Evolutionary conservation across 345 rosid species (phyloP), one percentile per base, ranked within the genome.

Genomic region (Eucalyptus sp.): DNA sequence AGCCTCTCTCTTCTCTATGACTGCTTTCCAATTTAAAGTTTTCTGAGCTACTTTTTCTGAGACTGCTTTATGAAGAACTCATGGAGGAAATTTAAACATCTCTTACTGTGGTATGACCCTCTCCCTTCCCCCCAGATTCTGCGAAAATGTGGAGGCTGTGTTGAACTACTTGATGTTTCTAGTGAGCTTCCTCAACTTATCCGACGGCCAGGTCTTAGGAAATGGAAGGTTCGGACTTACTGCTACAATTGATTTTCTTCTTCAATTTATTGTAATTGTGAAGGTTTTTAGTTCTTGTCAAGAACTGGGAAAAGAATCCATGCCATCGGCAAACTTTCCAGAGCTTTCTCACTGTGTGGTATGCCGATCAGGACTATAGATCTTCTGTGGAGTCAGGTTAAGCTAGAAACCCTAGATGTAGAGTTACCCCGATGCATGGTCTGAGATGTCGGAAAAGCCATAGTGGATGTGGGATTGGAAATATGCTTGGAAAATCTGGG

Each of bases 141-240:
- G 90, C 92, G 97, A 87, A 98, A 91, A 90, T 95, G 96, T 93
- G 96, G 92, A 89, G 95, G 94, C 86, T 94, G 96, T 90, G 96
- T 97, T 91, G 97, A 98, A 93, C 97, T 98, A 81, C 89, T 97
- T 90, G 96, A 98, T 90, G 98, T 97, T 89, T 94, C 98, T 43
- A 90, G 89, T 88, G 94, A 94, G 90, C 95, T 95, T 91, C 99
- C 99, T 83, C 96, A 95, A 89, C 99, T 98, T 92, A 89, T 95
- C 88, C 94, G 96, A 50, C 93, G 98, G 88, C 98, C 97, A 48
- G 99, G 98, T 91, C 95, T 95, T 87, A 94, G 86, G 90, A 97
- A 89, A 92, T 98, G 99, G 99, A 98, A 96, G 99, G 99, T 96
- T 88, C 54, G 94, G 91, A 88, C 33, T 86, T 24, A 79, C 37